Evolutionary conservation across 768 basidiomycete species (phyloP), one percentile per base, ranked within the genome.

Genomic region (Rickenella mellea): DNA sequence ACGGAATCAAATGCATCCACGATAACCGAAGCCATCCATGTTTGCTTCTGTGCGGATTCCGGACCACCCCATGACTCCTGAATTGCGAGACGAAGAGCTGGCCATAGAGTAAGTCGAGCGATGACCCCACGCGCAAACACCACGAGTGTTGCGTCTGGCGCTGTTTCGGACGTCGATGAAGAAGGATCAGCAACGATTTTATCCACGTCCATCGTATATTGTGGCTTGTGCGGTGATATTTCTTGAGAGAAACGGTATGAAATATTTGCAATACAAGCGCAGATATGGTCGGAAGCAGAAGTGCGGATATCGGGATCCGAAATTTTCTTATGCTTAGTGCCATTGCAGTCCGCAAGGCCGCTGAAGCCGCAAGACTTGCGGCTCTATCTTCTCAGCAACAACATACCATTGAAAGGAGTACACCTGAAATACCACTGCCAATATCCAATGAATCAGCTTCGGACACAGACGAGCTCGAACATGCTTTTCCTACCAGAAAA

Each of bases 71-170:
- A 94, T 48, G 67, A 63, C 52, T 91, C 76, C 48, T 83, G 77
- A 27, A 97, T 78, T 26, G 92, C 93, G 54, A 94, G 67, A 30
- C 83, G 80, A 21, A 97, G 74, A 2, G 81, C 87, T 33, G 86
- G 75, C 93, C 93, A 98, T 42, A 81, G 65, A 10, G 73, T 70
- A 38, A 98, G 73, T 41, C 91, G 74, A 20, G 91, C 80, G 45
- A 94, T 72, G 4, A 85, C 76, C 2, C 90, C 89, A 17, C 90
- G 79, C 10, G 93, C 92, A 52, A 96, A 93, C 44, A 88, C 73
- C 31, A 88, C 55, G 9, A 76, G 69, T 5, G 68, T 54, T 0
- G 69, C 59, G 15, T 74, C 59, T 4, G 74, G 69, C 17, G 50
- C 21, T 5, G 56, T 35, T 15, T 56, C 44, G 4, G 50, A 40